A percentile compares a stretch with the other conserved stretches of the same genome.
These are phyloP conservation scores for Suhomyces sp. DNA, from an alignment of 805 yeast genomes.

Conservation along the genomic window DNA sequence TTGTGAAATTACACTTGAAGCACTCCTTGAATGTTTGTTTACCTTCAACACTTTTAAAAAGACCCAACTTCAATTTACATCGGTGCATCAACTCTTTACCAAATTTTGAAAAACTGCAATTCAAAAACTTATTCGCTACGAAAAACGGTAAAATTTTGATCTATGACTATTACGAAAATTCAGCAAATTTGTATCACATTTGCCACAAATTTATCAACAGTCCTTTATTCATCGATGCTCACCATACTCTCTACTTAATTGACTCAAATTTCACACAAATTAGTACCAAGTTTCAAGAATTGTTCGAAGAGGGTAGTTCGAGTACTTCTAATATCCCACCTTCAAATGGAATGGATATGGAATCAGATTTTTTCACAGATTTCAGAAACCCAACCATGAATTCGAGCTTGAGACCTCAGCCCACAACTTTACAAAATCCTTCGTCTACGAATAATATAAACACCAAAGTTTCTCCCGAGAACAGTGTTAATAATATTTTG, in stretches of 20 bases:
- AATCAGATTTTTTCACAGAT: no score
- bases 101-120: slow-evolving; percentile 44
- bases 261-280: slow-evolving; percentile 43
- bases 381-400: not conserved
- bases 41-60: slow-evolving; percentile 83
- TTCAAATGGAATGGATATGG: no score
- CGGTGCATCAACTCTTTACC: slow-evolving; percentile 65
- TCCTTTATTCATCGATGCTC: slow-evolving; percentile 11
- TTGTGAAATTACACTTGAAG: slow-evolving; percentile 53
- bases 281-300: slow-evolving; percentile 16
- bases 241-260: slow-evolving; percentile 42
- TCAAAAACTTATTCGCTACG: slow-evolving; percentile 34
- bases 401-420: slow-evolving; percentile 2
- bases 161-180: slow-evolving; percentile 48
- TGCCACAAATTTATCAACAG: slow-evolving; percentile 47
- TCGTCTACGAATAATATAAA: slow-evolving; percentile 4
- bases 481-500: slow-evolving; percentile 8
- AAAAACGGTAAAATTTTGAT: slow-evolving; percentile 20
- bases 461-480: not conserved
- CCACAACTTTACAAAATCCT: slow-evolving; percentile 5
- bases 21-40: slow-evolving; percentile 75
- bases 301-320: slow-evolving; percentile 20
- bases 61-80: slow-evolving; percentile 66
- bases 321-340: slow-evolving; percentile 5
- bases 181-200: slow-evolving; percentile 46